Evolutionary conservation across 148 eudicot species (phyloP).

Genomic region (Rhododendron mucronatum): DNA sequence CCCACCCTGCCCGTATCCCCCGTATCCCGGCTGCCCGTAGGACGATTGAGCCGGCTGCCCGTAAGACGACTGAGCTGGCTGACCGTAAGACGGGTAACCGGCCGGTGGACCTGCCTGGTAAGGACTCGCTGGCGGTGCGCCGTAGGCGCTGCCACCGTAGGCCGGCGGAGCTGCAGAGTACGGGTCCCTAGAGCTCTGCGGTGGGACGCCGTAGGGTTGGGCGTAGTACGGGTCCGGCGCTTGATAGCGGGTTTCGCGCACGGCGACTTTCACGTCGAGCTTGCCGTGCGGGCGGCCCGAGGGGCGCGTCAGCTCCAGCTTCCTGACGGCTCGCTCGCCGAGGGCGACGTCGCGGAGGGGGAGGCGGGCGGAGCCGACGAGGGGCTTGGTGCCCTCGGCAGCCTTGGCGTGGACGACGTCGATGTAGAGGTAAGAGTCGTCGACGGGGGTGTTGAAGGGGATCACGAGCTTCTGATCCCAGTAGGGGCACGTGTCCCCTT

Average conservation of each 20-base stretch:
- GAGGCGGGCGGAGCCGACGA: constrained; percentile 63
- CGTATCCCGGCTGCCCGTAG: constrained; percentile 17
- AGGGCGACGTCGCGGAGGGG: constrained; percentile 53
- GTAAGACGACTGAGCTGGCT: neutral
- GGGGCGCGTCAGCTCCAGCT: constrained; percentile 60
- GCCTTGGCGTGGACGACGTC: constrained; percentile 70
- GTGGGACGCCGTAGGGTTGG: constrained; percentile 40
- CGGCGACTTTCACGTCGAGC: constrained; percentile 35
- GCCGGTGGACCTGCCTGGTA: neutral
- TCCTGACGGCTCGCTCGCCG: constrained; percentile 22
- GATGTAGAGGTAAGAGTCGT: constrained; percentile 50
- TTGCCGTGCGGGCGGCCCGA: constrained; percentile 91
- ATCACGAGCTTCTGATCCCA: constrained; percentile 62
- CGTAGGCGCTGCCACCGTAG: constrained; percentile 10
- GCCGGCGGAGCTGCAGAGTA: constrained; percentile 25
- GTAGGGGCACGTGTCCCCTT: constrained; percentile 56
- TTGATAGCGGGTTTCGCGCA: constrained; percentile 46
- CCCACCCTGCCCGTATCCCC: constrained; percentile 10
- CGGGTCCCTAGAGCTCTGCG: constrained; percentile 23
- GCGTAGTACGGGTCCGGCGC: constrained; percentile 52
- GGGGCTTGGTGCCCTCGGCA: constrained; percentile 61
- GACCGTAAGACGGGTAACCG: neutral
- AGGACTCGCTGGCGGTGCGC: constrained; percentile 18
- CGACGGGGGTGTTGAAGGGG: constrained; percentile 53
- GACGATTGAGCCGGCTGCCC: neutral